phyloP scores from a whole-genome alignment of 208 protist genomes.

The Lotmaria passim region DNA sequence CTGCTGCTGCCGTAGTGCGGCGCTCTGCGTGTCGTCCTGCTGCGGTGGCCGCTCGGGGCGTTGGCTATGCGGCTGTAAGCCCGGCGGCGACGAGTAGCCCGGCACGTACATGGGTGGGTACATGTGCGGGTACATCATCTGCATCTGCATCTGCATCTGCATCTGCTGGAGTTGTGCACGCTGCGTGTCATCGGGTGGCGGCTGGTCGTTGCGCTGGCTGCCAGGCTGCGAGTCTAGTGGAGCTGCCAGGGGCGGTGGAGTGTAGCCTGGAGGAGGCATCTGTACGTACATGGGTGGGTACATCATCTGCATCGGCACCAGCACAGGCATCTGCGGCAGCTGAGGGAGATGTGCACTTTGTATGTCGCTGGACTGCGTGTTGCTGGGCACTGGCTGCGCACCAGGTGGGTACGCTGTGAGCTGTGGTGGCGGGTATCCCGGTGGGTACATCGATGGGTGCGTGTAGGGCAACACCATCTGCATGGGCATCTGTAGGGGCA shows the following conservation, averaged over 20 bases:
- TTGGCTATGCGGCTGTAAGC: neutral
- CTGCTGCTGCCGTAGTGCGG: neutral
- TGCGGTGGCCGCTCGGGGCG: neutral
- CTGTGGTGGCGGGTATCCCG: too few species aligned
- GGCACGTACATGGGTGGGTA: neutral
- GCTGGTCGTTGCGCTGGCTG: neutral
- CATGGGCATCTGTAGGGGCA: too few species aligned
- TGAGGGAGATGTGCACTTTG: too few species aligned
- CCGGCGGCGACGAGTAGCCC: neutral
- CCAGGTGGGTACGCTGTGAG: too few species aligned
- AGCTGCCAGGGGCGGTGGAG: neutral
- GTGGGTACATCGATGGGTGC: too few species aligned
- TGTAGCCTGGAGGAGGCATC: neutral
- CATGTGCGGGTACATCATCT: conserved; percentile 13
- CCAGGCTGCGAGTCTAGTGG: neutral
- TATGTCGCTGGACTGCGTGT: too few species aligned
- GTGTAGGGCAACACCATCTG: too few species aligned
- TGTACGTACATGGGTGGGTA: neutral
- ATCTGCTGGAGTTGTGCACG: neutral
- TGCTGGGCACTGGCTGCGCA: too few species aligned
- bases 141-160: conserved; percentile 10
- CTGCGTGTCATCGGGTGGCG: neutral
- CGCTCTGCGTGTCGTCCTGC: neutral
- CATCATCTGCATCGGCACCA: conserved; percentile 1
- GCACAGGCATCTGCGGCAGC: neutral